Evolutionary conservation across 108 stramenopile genomes (phyloP), one percentile per base, ranked within the genome.

Genomic region (Cylindrotheca fusiformis): DNA sequence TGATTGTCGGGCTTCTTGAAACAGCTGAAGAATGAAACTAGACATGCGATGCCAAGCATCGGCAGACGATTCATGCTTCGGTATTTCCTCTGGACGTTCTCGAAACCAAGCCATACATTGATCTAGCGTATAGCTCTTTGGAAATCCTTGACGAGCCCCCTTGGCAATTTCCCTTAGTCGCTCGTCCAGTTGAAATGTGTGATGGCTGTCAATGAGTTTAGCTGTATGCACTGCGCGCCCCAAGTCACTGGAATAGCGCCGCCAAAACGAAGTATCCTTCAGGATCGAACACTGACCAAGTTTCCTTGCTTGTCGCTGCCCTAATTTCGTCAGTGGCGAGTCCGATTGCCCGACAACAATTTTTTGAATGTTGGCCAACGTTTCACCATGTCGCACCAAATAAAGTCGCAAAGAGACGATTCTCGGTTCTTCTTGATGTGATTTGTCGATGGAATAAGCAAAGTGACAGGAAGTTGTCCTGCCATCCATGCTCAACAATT

Each of bases 311-410:
- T 74, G 65, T 18, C 32, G 48, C 6, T 47, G 30, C 3, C 72
- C 72, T 32, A 47, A 23, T 20, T 45, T 44, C 19, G 72, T 67
- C 27, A 74, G 41, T 10, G 72, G 65, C 58, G 81, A 82, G 25
- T 82, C 81, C 17, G 60, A 54, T 48, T 86, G 85, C 3, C 85
- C 85, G 2, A 72, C 60, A 8, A 86, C 81, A 27, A 79, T 21
- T 19, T 67, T 67, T 5, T 67, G 30, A 0, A 52, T 48, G 65
- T 86, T 86, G 25, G 85, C 79, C 52, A 68, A 54, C 1, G 85
- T 81, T 63, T 86, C 81, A 55, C 81, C 85, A 68, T 86, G 85
- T 5, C 85, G 79, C 19, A 86, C 69, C 22, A 86, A 50, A 41
- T 72, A 77, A n/a, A 79, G 28, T n/a, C 74, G 77, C 47, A 77